Percentiles rank a stretch among this genome's conserved stretches.
Evolutionary conservation across 1,139 yeast species (phyloP).

Genomic region (Arxiozyma heterogenica): DNA sequence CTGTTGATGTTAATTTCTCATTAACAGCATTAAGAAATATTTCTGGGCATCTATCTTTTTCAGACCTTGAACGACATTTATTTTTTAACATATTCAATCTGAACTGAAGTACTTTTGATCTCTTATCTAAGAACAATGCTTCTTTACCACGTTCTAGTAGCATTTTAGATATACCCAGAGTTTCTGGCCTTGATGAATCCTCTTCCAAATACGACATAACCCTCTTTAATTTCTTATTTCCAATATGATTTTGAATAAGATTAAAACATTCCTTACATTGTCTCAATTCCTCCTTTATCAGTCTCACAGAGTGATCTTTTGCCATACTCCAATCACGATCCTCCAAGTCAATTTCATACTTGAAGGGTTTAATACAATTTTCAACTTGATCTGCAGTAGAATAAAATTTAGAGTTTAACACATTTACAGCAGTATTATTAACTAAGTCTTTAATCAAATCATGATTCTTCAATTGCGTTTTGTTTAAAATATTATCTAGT

Average conservation of each 20-base stretch:
- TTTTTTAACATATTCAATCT: conserved; percentile 70
- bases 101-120: conserved; percentile 63
- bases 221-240: conserved; percentile 73
- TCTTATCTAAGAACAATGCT: conserved; percentile 72
- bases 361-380: conserved; percentile 94
- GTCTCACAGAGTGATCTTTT: conserved; percentile 62
- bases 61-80: conserved; percentile 67
- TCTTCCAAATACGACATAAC: conserved; percentile 66
- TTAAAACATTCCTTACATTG: conserved; percentile 68
- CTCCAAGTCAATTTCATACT: conserved; percentile 92
- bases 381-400: conserved; percentile 98
- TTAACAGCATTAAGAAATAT: conserved; percentile 86
- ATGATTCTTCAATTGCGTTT: conserved; percentile 71
- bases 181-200: conserved; percentile 45
- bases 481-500: conserved; percentile 50
- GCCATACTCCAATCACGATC: conserved; percentile 87
- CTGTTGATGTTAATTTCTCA: conserved; percentile 83
- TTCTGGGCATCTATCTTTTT: conserved; percentile 90
- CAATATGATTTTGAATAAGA: conserved; percentile 60
- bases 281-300: conserved; percentile 73
- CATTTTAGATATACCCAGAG: conserved; percentile 67
- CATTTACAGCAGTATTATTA: conserved; percentile 74
- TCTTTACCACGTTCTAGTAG: conserved; percentile 70
- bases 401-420: conserved; percentile 67
- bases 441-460: conserved; percentile 78